Conservation (phyloP, 257 asterid species). For the Coffea canephora region DNA sequence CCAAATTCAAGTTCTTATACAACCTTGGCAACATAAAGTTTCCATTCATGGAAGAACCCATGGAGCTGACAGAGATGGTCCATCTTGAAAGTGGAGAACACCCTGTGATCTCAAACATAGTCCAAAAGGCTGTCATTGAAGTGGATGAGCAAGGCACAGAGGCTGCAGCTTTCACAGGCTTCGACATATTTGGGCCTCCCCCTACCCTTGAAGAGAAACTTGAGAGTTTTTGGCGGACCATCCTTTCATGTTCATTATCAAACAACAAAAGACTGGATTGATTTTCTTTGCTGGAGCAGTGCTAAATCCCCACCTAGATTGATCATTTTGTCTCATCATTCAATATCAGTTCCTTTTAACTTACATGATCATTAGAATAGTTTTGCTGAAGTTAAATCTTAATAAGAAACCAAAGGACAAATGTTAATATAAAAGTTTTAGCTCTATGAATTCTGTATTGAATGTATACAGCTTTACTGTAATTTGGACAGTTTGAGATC, state of each 20-base stretch:
- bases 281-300: constrained; percentile 16
- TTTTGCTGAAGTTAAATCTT: too few relatives aligned
- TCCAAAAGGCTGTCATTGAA: constrained; percentile 6
- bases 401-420: too few relatives aligned
- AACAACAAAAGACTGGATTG: neutral
- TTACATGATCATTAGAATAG: too few relatives aligned
- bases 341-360: too few relatives aligned
- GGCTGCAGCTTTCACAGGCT: constrained; percentile 7
- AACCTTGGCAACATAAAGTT: neutral
- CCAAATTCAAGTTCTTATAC: constrained; percentile 20
- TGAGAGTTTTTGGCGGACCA: constrained; percentile 15
- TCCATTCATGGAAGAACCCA: neutral
- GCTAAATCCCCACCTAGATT: neutral
- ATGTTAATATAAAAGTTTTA: too few relatives aligned
- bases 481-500: neutral
- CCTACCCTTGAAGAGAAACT: too few relatives aligned
- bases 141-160: constrained; percentile 20
- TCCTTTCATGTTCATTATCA: constrained; percentile 18
- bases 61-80: neutral
- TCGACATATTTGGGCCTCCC: too few relatives aligned
- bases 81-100: neutral
- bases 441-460: too few relatives aligned
- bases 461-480: too few relatives aligned
- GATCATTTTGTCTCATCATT: neutral
- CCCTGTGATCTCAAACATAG: neutral